phyloP scores from a whole-genome alignment of 768 basidiomycete genomes.

The Lactarius sp. region DNA sequence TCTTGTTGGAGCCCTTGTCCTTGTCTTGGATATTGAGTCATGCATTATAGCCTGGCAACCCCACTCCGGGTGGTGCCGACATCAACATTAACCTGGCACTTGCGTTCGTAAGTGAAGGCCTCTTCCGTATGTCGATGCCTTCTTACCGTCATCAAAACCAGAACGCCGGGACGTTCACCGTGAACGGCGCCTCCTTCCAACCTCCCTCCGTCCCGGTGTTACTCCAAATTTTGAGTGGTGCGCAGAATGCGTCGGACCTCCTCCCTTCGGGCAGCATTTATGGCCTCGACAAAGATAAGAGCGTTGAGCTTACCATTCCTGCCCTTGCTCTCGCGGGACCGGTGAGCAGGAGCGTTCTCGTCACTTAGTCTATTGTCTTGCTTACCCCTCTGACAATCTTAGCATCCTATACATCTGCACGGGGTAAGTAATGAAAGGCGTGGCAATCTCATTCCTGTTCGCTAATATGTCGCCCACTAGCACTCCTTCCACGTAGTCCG shows the following conservation, averaged over 20 bases:
- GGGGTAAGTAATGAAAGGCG: constrained; percentile 5
- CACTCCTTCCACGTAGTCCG: constrained; percentile 26
- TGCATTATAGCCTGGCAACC: constrained; percentile 17
- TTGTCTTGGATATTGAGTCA: background rate
- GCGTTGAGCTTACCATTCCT: constrained; percentile 47
- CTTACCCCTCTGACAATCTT: background rate
- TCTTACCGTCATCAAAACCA: background rate
- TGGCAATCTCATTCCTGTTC: background rate
- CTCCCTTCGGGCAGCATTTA: constrained; percentile 48
- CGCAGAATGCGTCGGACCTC: constrained; percentile 42
- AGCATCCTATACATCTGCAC: constrained; percentile 22
- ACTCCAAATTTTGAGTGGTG: constrained; percentile 55
- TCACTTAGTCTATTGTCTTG: background rate
- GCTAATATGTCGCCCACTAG: constrained; percentile 3
- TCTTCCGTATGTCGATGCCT: background rate
- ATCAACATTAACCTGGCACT: constrained; percentile 26
- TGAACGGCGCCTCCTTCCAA: constrained; percentile 37
- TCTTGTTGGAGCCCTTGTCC: background rate
- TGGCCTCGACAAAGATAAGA: constrained; percentile 42
- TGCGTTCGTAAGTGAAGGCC: constrained; percentile 23
- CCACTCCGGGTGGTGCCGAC: constrained; percentile 24
- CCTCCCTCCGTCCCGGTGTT: constrained; percentile 49
- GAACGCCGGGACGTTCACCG: background rate
- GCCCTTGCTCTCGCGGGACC: constrained; percentile 36
- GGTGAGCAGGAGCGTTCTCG: constrained; percentile 22